A percentile compares a stretch with the other conserved stretches of the same genome.
phyloP scores from a whole-genome alignment of 495 filamentous ascomycete species.

The Neurospora discreta region DNA sequence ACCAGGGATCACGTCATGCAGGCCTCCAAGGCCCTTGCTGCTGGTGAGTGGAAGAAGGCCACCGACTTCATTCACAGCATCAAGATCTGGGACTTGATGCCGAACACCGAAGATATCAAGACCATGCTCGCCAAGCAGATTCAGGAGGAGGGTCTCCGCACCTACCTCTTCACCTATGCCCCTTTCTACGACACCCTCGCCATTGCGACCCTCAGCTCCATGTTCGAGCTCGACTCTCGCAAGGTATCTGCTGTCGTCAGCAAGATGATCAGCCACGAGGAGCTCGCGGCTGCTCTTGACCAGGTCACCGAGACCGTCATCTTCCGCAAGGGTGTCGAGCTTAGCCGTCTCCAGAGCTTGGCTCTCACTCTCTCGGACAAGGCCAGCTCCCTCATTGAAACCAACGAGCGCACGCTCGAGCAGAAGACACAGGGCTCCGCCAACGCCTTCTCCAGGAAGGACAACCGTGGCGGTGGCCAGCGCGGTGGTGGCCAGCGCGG shows the following conservation, averaged over 20 bases:
- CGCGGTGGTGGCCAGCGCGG: constrained; percentile 53
- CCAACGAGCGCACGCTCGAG: constrained; percentile 93
- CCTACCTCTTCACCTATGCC: constrained; percentile 98
- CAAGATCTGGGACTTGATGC: constrained; percentile 99
- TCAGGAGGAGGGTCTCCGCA: constrained; percentile 94
- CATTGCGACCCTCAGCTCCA: constrained; percentile 67
- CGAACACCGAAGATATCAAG: constrained; percentile 83
- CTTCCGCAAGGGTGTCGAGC: constrained; percentile 98
- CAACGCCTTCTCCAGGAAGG: constrained; percentile 86
- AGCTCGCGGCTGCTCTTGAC: constrained; percentile 89
- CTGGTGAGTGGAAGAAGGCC: constrained; percentile 96
- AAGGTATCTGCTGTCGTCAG: constrained; percentile 92
- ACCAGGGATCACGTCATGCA: constrained; percentile 99
- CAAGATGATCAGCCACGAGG: constrained; percentile 99
- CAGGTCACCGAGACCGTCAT: constrained; percentile 96
- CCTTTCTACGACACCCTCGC: constrained; percentile 97
- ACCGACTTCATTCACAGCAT: constrained; percentile 86
- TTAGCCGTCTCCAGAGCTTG: constrained; percentile 89
- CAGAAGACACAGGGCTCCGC: constrained; percentile 91
- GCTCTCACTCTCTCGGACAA: constrained; percentile 92
- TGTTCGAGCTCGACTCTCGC: constrained; percentile 88
- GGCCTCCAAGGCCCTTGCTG: constrained; percentile 88
- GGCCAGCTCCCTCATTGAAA: constrained; percentile 87
- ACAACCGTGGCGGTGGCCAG: constrained; percentile 64
- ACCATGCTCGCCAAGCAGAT: constrained; percentile 93